Evolutionary conservation across 768 basidiomycete species (phyloP), one percentile per base, ranked within the genome.

Genomic region (Suillus lakei): DNA sequence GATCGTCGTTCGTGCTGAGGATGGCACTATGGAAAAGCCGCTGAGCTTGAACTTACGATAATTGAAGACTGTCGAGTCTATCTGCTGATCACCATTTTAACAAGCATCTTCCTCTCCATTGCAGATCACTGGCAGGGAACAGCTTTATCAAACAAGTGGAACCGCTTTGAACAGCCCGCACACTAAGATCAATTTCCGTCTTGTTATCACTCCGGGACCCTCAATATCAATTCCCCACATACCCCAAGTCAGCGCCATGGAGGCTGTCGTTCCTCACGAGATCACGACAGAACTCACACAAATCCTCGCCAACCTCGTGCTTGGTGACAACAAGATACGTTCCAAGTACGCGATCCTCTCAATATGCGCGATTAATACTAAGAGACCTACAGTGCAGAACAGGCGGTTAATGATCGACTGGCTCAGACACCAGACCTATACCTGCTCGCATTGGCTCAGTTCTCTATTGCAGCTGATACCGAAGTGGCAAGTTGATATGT

Each of bases 291-390:
- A 93, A 71, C 84, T 93, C 69, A 92, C 90, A 0, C 92, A 94
- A 78, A 92, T 93, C 66, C 86, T 95, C 48, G 90, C 91, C 13
- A 94, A 95, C 77, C 86, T 94, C 23, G 90, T 94, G 5, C 81
- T 92, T 46, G 93, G 91, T 5, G 92, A 95, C 75, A 95, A 95
- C 77, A 86, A 89, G 62, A 91, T 95, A 60, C 87, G 92, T 21
- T 81, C 89, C 68, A 90, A 84, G 92, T 91, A 71, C 26, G 63
- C 10, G 63, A 60, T 59, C 43, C 44, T 30, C 36, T 28, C 54
- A 46, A 62, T 43, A 16, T 13, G 38, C 36, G 8, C 10, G 16
- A 8, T n/a, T 4, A 9, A 9, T 44, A 32, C 68, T 73, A 53
- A 77, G 67, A 12, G 23, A 16, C 65, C 21, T 23, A 16, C 70